Evolutionary conservation across 2,329 filamentous ascomycete genomes (phyloP), one percentile per base, ranked within the genome.

Genomic region (Helminthosporium solani): DNA sequence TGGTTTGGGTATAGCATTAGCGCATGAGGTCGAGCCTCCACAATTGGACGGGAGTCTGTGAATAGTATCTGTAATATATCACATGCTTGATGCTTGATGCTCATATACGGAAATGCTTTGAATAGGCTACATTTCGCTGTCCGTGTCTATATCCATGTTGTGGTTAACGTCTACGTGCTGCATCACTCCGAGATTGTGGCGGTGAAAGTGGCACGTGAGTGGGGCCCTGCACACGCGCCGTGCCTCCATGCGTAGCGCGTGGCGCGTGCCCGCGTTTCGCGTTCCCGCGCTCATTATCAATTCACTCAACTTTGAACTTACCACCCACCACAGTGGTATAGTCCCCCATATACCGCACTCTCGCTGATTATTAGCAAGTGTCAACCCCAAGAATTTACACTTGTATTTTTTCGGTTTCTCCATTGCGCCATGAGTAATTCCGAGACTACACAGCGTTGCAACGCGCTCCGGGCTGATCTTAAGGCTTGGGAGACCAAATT

Each of bases 401-500:
- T 9, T 25, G 6, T 6, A 25, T 6, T 9, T 9, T 6, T 7
- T 31, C 8, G 28, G 3, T 31, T 14, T 31, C 50, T 21, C 41
- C n/a, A 38, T 15, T 21, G n/a, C 48, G 54, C 49, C 37, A 69
- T 68, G 64, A 60, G 56, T 47, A 55, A 53, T 44, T 47, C 56
- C 23, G 60, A 63, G 5, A 34, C 61, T 12, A 59, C 68, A 38
- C 50, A 68, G 83, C 94, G 60, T 94, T 99, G 73, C 90, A 96
- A 79, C 92, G 85, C 75, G 94, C 73, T 90, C n/a, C 80, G 86
- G n/a, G 71, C 75, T 30, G 83, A 88, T 52, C 73, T 92, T 38
- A 92, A 92, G 70, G 68, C 70, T 54, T 94, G 87, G 84, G 88
- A 94, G 65, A 82, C 75, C 53, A 73, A 79, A 6, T 92, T 88